Conservation (phyloP, 2,329 filamentous ascomycete species). For the Ceratocystis diversiconidia region DNA sequence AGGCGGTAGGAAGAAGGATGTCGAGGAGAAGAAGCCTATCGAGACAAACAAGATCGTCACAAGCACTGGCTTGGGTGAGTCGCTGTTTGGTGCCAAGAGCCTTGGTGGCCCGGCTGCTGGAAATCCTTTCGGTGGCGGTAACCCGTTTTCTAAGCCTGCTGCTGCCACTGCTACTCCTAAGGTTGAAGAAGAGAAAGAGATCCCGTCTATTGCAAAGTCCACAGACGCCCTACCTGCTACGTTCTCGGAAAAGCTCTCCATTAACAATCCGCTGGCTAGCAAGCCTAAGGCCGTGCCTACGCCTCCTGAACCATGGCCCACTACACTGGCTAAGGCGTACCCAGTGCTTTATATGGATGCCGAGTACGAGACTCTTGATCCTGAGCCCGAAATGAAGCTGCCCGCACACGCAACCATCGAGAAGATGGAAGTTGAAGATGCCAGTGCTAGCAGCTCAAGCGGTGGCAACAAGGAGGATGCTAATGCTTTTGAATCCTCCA, state of each 20-base stretch:
- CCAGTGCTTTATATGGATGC: constrained; percentile 73
- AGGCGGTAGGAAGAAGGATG: constrained; percentile 25
- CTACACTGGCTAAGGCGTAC: constrained; percentile 55
- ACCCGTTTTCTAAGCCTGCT: constrained; percentile 42
- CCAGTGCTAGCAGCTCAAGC: constrained; percentile 22
- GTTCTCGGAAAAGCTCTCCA: constrained; percentile 62
- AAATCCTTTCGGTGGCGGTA: constrained; percentile 42
- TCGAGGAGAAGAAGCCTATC: constrained; percentile 27
- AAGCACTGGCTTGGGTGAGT: constrained; percentile 41
- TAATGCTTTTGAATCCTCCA: constrained; percentile 56
- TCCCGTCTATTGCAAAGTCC: constrained; percentile 20
- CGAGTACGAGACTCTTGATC: constrained; percentile 78
- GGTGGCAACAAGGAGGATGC: constrained; percentile 39
- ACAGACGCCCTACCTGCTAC: constrained; percentile 37
- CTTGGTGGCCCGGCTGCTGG: constrained; percentile 24
- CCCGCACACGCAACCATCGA: constrained; percentile 38
- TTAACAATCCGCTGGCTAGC: constrained; percentile 40
- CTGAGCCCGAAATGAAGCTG: constrained; percentile 33
- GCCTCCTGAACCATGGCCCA: constrained; percentile 61
- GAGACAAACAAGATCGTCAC: constrained; percentile 24
- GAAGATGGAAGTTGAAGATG: constrained; percentile 26
- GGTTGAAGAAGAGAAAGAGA: neutral
- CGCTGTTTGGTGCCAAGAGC: constrained; percentile 53
- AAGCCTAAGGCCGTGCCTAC: constrained; percentile 26
- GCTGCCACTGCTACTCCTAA: constrained; percentile 17